Evolutionary conservation across 768 basidiomycete species (phyloP), one percentile per base, ranked within the genome.

Genomic region (Lactarius psammicola): DNA sequence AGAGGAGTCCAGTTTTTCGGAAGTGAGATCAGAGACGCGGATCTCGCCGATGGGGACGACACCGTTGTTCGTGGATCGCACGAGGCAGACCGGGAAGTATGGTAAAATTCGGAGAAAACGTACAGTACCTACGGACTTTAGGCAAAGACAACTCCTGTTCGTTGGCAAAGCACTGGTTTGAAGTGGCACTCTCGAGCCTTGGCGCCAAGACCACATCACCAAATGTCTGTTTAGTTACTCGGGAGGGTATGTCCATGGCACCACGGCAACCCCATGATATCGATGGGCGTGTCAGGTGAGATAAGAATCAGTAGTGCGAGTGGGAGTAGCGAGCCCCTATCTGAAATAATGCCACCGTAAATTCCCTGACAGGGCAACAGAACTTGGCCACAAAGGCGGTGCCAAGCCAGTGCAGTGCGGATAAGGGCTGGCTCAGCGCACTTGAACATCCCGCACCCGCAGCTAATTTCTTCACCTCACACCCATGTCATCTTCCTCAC

Each of bases 201-300:
- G 56, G 34, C 55, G 44, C 36, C 55, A 53, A 66, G 55, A 2
- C 17, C 2, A 13, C 4, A 34, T 6, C 34, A 11, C 54, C 54
- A 59, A 20, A 64, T 51, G 28, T n/a, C 49, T 0, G 73, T 28
- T 56, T 76, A 72, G 42, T 69, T 64, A 2, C 28, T 61, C 10
- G 71, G 70, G 20, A 81, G 71, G 3, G 79, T 79, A 78, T 77
- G 30, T 76, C 75, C 18, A 72, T 68, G 2, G 79, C 81, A 1
- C 80, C 80, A 20, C 82, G 75, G 4, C 82, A 81, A 4, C 81
- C 81, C 77, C 81, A 84, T 53, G 56, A n/a, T 65, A 30, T 53
- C 65, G 31, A 64, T 46, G 13, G 55, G 13, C 2, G 60, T 30
- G 8, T 56, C 42, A 46, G 60, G 34, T 58, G 31, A 15, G 40